Percentiles rank a stretch among this genome's conserved stretches.
These are phyloP conservation scores for Penicillium sp. DNA, from an alignment of 2,329 filamentous ascomycete species.

Conservation along the genomic window DNA sequence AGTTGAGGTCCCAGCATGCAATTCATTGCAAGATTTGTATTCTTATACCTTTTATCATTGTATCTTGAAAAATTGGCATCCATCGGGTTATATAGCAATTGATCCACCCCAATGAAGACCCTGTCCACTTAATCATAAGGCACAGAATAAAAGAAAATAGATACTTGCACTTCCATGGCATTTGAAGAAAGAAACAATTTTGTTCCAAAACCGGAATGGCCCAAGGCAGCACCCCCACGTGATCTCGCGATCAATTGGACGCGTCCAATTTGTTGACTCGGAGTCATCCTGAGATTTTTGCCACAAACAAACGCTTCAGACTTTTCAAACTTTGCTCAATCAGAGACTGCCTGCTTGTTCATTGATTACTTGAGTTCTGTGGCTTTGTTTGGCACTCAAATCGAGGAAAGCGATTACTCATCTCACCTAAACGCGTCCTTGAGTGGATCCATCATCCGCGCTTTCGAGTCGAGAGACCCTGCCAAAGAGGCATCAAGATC, in stretches of 20 bases:
- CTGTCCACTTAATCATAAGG: neutral
- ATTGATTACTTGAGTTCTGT: neutral
- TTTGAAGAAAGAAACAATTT: neutral
- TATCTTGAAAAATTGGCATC: neutral
- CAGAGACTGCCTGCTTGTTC: neutral
- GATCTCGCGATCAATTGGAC: constrained; percentile 37
- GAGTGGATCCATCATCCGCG: neutral
- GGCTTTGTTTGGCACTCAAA: neutral
- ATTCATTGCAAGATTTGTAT: constrained; percentile 1
- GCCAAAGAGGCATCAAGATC: neutral
- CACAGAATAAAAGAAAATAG: neutral
- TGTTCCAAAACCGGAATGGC: constrained; percentile 9
- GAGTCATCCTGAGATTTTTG: constrained; percentile 16
- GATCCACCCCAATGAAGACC: neutral
- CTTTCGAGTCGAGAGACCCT: neutral
- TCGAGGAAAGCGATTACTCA: neutral
- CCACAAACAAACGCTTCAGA: constrained; percentile 15
- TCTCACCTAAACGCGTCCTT: constrained; percentile 1
- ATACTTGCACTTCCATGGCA: neutral
- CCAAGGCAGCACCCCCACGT: constrained; percentile 28
- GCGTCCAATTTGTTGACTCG: constrained; percentile 27
- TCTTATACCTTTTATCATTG: constrained; percentile 3
- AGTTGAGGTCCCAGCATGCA: neutral
- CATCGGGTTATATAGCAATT: neutral
- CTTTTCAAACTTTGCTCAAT: neutral